Percentiles rank a stretch among this genome's conserved stretches.
Conservation (phyloP, 148 eudicot genomes). For the Hydrangea macrophylla region DNA sequence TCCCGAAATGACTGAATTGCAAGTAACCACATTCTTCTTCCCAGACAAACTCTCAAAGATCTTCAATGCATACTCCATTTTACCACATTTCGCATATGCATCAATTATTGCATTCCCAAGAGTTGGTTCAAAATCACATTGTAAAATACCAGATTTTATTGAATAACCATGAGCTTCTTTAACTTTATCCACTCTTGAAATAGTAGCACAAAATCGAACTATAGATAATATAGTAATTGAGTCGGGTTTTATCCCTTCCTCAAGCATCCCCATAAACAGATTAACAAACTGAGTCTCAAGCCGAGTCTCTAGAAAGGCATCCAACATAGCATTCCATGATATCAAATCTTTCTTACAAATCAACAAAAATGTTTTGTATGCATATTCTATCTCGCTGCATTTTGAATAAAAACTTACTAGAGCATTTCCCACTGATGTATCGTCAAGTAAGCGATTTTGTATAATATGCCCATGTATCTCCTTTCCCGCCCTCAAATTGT, state of each 20-base stretch:
- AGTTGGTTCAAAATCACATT: constrained; percentile 30
- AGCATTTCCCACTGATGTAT: constrained; percentile 51
- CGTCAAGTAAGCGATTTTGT: constrained; percentile 32
- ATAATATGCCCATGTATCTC: constrained; percentile 61
- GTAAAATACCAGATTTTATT: constrained; percentile 35
- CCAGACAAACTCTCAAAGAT: constrained; percentile 39
- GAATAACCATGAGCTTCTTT: constrained; percentile 67
- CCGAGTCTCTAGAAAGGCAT: constrained; percentile 39
- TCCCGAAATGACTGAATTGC: constrained; percentile 37
- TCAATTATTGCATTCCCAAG: constrained; percentile 55
- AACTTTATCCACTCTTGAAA: constrained; percentile 36
- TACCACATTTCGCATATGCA: constrained; percentile 66
- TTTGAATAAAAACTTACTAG: constrained; percentile 57
- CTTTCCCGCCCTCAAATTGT: constrained; percentile 39
- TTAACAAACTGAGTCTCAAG: constrained; percentile 28
- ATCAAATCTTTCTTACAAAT: constrained; percentile 49
- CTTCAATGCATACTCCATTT: constrained; percentile 48
- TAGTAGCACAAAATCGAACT: constrained; percentile 44
- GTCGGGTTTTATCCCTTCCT: constrained; percentile 51
- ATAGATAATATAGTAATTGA: constrained; percentile 50
- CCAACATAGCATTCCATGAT: constrained; percentile 73
- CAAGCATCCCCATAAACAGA: constrained; percentile 42
- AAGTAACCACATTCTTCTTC: constrained; percentile 27
- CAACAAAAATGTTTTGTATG: constrained; percentile 40
- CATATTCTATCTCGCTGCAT: constrained; percentile 40